Evolutionary conservation across 768 basidiomycete species (phyloP).

Genomic region (Suillus alpinus): DNA sequence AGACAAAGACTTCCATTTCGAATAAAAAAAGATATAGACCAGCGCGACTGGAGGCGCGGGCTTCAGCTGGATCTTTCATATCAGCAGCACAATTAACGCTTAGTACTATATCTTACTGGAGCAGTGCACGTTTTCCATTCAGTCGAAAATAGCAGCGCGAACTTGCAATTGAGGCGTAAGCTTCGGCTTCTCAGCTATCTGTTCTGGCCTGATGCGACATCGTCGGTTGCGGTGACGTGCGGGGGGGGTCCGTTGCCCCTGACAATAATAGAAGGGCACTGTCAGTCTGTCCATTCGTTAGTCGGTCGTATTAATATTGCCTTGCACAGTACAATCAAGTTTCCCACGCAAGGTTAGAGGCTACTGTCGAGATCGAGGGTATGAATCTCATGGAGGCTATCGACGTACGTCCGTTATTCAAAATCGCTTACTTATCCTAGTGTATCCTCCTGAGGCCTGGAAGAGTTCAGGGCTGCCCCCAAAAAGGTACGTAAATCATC

Average conservation of each 20-base stretch:
- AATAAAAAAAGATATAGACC: neutral
- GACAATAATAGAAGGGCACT: too few species aligned
- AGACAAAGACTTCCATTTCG: neutral
- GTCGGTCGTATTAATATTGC: neutral
- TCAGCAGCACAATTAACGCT: neutral
- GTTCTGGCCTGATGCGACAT: neutral
- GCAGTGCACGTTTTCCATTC: neutral
- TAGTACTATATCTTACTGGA: neutral
- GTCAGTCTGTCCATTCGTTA: neutral
- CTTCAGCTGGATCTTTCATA: neutral
- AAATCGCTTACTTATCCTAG: neutral
- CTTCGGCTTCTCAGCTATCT: neutral
- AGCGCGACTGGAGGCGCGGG: neutral
- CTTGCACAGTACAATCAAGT: neutral
- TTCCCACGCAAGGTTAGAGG: neutral
- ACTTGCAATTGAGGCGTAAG: neutral
- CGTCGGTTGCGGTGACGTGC: neutral
- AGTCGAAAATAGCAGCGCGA: neutral
- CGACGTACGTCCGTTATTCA: neutral
- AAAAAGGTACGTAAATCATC: constrained; percentile 17
- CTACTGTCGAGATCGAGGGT: neutral
- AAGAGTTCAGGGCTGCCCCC: constrained; percentile 15
- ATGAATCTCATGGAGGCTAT: neutral
- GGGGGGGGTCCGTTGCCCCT: neutral
- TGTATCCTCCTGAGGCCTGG: neutral